Base-by-base conservation (phyloP, 805 yeast species). In the Millerozyma acaciae region DNA sequence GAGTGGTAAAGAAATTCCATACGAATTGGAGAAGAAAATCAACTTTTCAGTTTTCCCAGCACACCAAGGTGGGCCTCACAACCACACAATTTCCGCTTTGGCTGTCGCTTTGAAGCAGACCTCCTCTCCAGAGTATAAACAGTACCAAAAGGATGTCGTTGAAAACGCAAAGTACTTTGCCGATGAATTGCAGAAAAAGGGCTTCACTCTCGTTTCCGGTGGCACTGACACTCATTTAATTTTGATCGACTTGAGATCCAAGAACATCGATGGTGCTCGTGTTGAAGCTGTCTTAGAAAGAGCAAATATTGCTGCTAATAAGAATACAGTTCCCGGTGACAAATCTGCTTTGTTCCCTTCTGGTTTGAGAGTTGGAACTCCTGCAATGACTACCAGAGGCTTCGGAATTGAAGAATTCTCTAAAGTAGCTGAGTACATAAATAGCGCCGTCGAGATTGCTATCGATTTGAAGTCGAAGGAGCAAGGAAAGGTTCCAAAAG, bases 41-140 rank as follows among this genome's bases (percentile, higher is more conserved):
- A 93, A 93, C 76, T 93, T 93, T 65, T 88, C 97, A 7, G 98
- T 93, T 35, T 93, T 93, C 90, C 98, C 98, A 54, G 98, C 96
- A 48, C 98, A 93, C 68, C 98, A 93, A 74, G 98, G 98, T 74
- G 98, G 98, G 61, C 98, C 98, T 53, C 97, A 93, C 70, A 93
- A 93, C 75, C 98, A 93, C 71, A 93, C 98, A 48, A 93, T 93
- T 60, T 83, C 97, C 49, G 98, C 97, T 21, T 70, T 93, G 53
- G 97, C 97, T 12, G 93, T 89, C 44, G 97, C 98, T 33, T 78
- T 93, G 60, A 88, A 88, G 62, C 98, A 93, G 72, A 94, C 96
- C 40, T 73, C 78, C 44, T 71, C 86, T 33, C 95, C 94, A 40
- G 97, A 89, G 64, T 93, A 82, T 70, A 84, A 77, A 62, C 84